Percentiles rank a stretch among this genome's conserved stretches.
These are phyloP conservation scores for Aurantiochytrium sp. DNA, from an alignment of 108 stramenopile genomes.

Conservation along the genomic window DNA sequence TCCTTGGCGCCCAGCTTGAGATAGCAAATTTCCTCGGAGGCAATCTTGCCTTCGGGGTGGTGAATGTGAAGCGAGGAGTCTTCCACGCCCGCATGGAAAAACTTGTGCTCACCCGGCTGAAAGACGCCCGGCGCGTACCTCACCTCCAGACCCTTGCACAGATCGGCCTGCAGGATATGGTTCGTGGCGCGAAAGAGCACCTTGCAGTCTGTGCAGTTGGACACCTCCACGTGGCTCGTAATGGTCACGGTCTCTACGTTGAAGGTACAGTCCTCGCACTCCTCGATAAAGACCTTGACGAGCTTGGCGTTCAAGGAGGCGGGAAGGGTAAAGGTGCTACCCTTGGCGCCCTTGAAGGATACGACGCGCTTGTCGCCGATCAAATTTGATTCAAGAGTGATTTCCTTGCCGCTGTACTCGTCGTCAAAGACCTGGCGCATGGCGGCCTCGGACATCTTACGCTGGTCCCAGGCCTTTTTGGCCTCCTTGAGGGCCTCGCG, in stretches of 20 bases:
- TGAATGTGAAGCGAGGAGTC: slow-evolving; percentile 5
- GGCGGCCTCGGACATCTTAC: not conserved
- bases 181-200: not conserved
- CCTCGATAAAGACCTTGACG: slow-evolving; percentile 10
- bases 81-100: not conserved
- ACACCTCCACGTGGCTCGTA: not conserved
- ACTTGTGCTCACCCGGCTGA: not conserved
- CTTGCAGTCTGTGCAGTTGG: not conserved
- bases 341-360: not conserved
- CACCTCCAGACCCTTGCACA: not conserved
- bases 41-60: not conserved
- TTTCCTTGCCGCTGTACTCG: not conserved
- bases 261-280: not conserved
- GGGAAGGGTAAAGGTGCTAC: not conserved
- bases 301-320: not conserved
- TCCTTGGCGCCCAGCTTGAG: not conserved
- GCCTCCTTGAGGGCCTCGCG: not conserved
- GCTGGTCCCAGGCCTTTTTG: not conserved
- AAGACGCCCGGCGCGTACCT: not conserved
- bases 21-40: not conserved
- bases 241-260: not conserved
- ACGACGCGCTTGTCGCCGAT: not conserved
- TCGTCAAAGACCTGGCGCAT: not conserved
- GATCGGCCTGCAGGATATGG: not conserved
- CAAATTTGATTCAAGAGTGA: not conserved